Percentiles rank a stretch among this genome's conserved stretches.
Conservation (phyloP, 352 stramenopile species). For the Globisporangium radiosum region DNA sequence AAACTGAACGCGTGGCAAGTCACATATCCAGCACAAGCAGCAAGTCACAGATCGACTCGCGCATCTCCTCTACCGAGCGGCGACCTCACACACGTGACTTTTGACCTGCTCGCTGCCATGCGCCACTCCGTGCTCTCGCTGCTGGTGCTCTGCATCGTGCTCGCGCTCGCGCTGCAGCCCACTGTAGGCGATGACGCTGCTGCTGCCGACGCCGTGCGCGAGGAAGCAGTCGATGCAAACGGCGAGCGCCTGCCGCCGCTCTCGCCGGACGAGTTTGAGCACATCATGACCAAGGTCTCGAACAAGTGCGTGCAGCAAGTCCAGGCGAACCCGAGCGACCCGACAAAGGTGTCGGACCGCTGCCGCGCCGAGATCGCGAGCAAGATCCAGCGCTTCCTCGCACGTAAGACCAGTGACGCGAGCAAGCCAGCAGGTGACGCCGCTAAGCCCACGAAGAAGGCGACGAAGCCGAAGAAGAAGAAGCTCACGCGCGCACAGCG, state of each 20-base stretch:
- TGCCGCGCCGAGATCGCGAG: slow-evolving; percentile 48
- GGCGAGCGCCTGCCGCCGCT: slow-evolving; percentile 34
- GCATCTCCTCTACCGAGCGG: not conserved
- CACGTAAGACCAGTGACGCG: slow-evolving; percentile 25
- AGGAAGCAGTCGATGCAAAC: slow-evolving; percentile 34
- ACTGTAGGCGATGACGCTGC: slow-evolving; percentile 18
- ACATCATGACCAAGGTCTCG: slow-evolving; percentile 70
- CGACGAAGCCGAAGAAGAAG: slow-evolving; percentile 61
- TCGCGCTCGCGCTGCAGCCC: slow-evolving; percentile 17
- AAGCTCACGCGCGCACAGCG: slow-evolving; percentile 52
- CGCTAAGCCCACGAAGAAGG: slow-evolving; percentile 21
- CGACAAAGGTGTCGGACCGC: slow-evolving; percentile 52
- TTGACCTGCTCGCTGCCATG: slow-evolving; percentile 19
- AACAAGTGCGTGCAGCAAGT: slow-evolving; percentile 68
- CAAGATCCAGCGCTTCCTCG: slow-evolving; percentile 60
- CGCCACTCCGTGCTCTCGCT: slow-evolving; percentile 34
- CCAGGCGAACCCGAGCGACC: slow-evolving; percentile 58
- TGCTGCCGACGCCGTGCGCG: slow-evolving; percentile 18
- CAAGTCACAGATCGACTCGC: no score
- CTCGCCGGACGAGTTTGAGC: slow-evolving; percentile 52
- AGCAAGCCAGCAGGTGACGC: slow-evolving; percentile 11
- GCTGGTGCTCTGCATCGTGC: slow-evolving; percentile 36
- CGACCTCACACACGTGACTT: no score
- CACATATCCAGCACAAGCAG: no score
- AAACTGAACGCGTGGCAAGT: no score